These are phyloP conservation scores for Mortierella sp. DNA, from an alignment of 371 early-diverging fungal genomes.

Conservation along the genomic window DNA sequence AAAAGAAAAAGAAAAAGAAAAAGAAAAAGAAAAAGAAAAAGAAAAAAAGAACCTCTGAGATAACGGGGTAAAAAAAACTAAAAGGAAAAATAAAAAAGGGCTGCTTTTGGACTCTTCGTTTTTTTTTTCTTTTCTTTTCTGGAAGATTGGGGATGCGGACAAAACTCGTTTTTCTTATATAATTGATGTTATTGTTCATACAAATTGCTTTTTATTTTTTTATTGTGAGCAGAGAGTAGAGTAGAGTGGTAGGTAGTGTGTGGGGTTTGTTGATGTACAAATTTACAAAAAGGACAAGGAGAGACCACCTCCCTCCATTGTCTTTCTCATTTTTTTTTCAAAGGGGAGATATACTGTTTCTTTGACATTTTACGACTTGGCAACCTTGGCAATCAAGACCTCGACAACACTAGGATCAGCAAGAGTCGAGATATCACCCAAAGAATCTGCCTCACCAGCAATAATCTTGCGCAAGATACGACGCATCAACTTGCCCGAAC, in stretches of 20 bases:
- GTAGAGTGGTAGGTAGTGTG: background rate
- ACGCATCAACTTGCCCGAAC: slow-evolving; percentile 96
- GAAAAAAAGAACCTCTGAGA: background rate
- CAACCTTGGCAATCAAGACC: slow-evolving; percentile 45
- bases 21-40: background rate
- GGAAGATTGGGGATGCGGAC: no score
- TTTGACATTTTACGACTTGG: slow-evolving; percentile 30
- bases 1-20: background rate
- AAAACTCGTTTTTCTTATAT: no score
- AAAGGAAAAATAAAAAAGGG: no score
- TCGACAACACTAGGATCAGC: slow-evolving; percentile 74
- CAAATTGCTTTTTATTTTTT: no score
- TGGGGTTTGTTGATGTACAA: background rate
- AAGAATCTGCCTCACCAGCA: slow-evolving; percentile 80
- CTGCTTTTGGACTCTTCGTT: no score
- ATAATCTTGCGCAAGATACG: slow-evolving; percentile 93
- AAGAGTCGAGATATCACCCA: slow-evolving; percentile 89
- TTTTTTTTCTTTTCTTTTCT: no score
- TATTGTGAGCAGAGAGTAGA: background rate
- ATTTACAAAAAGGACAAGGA: background rate
- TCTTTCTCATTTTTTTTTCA: background rate
- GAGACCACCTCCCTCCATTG: background rate
- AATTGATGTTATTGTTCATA: no score
- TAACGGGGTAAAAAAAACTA: no score
- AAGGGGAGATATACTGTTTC: no score